Evolutionary conservation across 2,329 filamentous ascomycete species (phyloP).

Genomic region (Phialophora chinensis): DNA sequence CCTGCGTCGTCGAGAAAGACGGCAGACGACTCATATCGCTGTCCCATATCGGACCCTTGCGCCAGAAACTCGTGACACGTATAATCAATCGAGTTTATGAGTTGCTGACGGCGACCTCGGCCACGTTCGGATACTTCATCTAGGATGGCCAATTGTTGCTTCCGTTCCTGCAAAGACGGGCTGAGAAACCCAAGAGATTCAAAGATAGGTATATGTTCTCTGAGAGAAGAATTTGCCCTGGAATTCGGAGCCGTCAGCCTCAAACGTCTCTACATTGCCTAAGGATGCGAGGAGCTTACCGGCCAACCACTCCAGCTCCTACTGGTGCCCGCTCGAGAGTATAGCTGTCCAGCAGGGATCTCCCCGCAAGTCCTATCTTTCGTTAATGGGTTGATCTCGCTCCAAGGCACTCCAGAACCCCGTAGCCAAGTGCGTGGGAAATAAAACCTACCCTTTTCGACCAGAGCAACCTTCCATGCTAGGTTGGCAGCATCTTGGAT

Average conservation of each 20-base stretch:
- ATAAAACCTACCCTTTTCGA: constrained; percentile 40
- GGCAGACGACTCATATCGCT: constrained; percentile 55
- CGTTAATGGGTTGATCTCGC: constrained; percentile 5
- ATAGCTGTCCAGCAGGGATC: constrained; percentile 44
- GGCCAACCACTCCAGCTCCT: constrained; percentile 54
- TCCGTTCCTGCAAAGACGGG: constrained; percentile 48
- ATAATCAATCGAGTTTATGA: constrained; percentile 12
- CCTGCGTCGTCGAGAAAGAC: constrained; percentile 54
- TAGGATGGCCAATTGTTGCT: constrained; percentile 49
- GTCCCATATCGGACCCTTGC: constrained; percentile 65
- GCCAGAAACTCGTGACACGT: constrained; percentile 51
- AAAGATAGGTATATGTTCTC: constrained; percentile 52
- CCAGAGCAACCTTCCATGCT: constrained; percentile 46
- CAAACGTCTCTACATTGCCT: constrained; percentile 13
- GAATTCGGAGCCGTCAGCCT: constrained; percentile 1
- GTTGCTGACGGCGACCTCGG: background rate
- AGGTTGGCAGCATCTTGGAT: constrained; percentile 48
- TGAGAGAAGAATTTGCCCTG: constrained; percentile 62
- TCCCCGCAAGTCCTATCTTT: constrained; percentile 17
- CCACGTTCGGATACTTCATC: constrained; percentile 43
- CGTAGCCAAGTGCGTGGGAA: background rate
- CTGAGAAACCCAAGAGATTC: constrained; percentile 54
- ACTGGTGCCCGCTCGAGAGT: constrained; percentile 44
- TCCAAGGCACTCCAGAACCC: constrained; percentile 1
- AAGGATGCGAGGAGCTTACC: constrained; percentile 7